These are phyloP conservation scores for Aplosporella prunicola DNA, from an alignment of 2,329 filamentous ascomycete genomes.

Conservation along the genomic window DNA sequence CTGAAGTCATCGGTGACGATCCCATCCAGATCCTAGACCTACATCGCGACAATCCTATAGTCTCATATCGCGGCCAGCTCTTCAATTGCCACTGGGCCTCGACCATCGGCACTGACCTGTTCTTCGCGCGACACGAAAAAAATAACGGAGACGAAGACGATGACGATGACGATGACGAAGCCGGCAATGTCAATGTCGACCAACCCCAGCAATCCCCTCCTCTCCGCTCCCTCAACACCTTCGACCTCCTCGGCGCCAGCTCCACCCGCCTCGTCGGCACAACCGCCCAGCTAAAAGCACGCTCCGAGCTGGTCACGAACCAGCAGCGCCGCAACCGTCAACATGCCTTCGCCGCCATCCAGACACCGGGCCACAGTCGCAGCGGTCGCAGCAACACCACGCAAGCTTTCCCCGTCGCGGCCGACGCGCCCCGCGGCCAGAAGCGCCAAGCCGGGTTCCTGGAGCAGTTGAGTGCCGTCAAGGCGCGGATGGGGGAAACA, in stretches of 20 bases:
- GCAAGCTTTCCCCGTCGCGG: conserved; percentile 1
- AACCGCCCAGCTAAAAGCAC: conserved; percentile 47
- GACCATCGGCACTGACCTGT: conserved; percentile 73
- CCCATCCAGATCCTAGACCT: conserved; percentile 73
- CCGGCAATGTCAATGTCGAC: conserved; percentile 25
- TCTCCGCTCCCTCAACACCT: conserved; percentile 42
- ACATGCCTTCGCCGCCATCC: conserved; percentile 40
- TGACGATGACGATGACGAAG: conserved; percentile 26
- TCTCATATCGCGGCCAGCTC: conserved; percentile 69
- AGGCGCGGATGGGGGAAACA: conserved; percentile 8
- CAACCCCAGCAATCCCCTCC: conserved; percentile 36
- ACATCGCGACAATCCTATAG: conserved; percentile 63
- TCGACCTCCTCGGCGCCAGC: conserved; percentile 64
- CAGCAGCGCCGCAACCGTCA: conserved; percentile 73
- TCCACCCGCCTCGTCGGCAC: conserved; percentile 60
- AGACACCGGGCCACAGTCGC: background rate
- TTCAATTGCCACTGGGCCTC: conserved; percentile 76
- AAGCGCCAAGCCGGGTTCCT: conserved; percentile 7
- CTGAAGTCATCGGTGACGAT: conserved; percentile 9
- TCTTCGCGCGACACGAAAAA: conserved; percentile 45
- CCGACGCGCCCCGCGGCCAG: conserved; percentile 5
- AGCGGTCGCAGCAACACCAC: background rate
- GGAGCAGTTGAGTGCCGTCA: conserved; percentile 5
- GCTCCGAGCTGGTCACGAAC: background rate
- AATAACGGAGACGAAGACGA: conserved; percentile 18